Evolutionary conservation across 108 stramenopile species (phyloP).

Genomic region (Skeletonema costatum): DNA sequence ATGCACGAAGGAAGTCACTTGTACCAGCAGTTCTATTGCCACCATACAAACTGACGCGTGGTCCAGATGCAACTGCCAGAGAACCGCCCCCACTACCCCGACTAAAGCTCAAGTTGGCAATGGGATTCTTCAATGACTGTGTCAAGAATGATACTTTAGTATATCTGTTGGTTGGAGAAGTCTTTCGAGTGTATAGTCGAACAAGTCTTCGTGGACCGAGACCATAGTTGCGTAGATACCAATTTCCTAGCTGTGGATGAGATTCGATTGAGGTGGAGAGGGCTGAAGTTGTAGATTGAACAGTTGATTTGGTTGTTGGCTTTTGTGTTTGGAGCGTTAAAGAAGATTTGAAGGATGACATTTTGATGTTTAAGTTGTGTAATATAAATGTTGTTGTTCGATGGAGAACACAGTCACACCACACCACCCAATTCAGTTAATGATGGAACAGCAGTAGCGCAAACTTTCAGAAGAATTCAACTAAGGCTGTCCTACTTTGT

Average conservation of each 20-base stretch:
- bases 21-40: constrained; percentile 11
- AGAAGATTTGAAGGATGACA: constrained; percentile 29
- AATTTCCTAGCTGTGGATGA: constrained; percentile 33
- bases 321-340: constrained; percentile 2
- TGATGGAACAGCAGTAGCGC: too few relatives aligned
- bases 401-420: too few relatives aligned
- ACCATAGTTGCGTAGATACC: constrained; percentile 42
- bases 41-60: constrained; percentile 75
- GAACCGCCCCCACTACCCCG: constrained; percentile 1
- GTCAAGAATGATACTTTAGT: constrained; percentile 10
- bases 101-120: constrained; percentile 9
- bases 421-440: not conserved
- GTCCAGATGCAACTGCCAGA: constrained; percentile 73
- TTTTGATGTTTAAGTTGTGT: not conserved
- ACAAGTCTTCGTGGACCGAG: constrained; percentile 30
- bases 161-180: constrained; percentile 16
- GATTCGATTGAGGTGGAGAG: constrained; percentile 34
- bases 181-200: constrained; percentile 1
- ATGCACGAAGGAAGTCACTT: constrained; percentile 48
- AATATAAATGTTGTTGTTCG: too few relatives aligned
- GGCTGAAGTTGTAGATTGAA: constrained; percentile 38
- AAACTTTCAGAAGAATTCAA: too few relatives aligned
- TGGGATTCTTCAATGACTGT: not conserved
- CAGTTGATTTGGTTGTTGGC: constrained; percentile 30
- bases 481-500: too few relatives aligned